A percentile compares a stretch with the other conserved stretches of the same genome.
Conservation (phyloP, 2,329 filamentous ascomycete species). For the Fusarium hainanense region DNA sequence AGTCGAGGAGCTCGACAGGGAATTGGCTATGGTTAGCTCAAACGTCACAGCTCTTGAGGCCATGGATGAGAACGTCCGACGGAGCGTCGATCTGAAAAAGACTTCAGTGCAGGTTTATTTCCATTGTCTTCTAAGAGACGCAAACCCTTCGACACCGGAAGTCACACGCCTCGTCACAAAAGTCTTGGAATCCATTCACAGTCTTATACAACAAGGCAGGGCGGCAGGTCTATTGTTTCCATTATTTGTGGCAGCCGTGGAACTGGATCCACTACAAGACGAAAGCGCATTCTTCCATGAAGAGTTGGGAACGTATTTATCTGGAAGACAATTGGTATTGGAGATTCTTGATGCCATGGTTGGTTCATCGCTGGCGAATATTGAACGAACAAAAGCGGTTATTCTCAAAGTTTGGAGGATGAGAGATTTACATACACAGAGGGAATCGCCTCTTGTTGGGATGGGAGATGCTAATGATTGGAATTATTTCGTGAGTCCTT, state of each 20-base stretch:
- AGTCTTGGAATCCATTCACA: conserved; percentile 15
- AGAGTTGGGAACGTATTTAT: background rate
- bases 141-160: conserved; percentile 50
- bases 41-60: background rate
- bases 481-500: conserved; percentile 44
- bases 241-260: conserved; percentile 39
- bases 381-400: conserved; percentile 57
- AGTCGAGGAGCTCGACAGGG: conserved; percentile 11
- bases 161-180: conserved; percentile 19
- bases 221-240: conserved; percentile 37
- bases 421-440: conserved; percentile 49
- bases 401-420: conserved; percentile 61
- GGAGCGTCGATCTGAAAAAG: conserved; percentile 49
- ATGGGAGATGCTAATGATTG: conserved; percentile 38
- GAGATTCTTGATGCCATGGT: conserved; percentile 51
- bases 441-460: background rate
- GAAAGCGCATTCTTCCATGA: conserved; percentile 1
- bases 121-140: conserved; percentile 57
- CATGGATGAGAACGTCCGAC: conserved; percentile 35
- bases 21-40: background rate
- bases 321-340: conserved; percentile 31
- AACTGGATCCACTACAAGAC: conserved; percentile 35
- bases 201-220: conserved; percentile 29
- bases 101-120: conserved; percentile 58
- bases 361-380: conserved; percentile 55